Evolutionary conservation across 202 grass and related monocot species (phyloP).

Genomic region (Carex arenaria): DNA sequence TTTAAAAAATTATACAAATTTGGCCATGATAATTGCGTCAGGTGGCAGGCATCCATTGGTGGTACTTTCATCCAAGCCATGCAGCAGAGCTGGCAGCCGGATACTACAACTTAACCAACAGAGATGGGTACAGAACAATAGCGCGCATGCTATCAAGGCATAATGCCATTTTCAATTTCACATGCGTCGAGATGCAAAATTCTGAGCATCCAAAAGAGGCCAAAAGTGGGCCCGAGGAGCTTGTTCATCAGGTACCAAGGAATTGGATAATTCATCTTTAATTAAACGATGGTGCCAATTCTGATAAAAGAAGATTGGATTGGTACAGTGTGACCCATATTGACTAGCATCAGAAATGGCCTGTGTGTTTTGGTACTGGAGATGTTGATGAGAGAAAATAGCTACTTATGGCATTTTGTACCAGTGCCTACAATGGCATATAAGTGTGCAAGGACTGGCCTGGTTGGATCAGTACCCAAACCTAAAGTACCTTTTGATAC

Average conservation of each 20-base stretch:
- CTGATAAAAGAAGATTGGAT: not conserved
- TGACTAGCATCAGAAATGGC: not conserved
- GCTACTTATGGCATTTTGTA: too few species aligned
- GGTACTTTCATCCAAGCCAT: slow-evolving; percentile 85
- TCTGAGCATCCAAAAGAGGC: slow-evolving; percentile 52
- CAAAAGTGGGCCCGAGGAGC: slow-evolving; percentile 70
- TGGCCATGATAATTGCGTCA: slow-evolving; percentile 22
- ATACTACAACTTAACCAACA: slow-evolving; percentile 74
- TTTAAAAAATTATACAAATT: not conserved
- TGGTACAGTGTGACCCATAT: not conserved
- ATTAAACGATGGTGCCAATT: not conserved
- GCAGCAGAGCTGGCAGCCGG: slow-evolving; percentile 85
- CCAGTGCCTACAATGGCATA: too few species aligned
- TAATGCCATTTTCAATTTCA: slow-evolving; percentile 76
- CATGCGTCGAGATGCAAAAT: slow-evolving; percentile 84
- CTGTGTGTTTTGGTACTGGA: not conserved
- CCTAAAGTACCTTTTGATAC: not conserved
- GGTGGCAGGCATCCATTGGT: slow-evolving; percentile 91
- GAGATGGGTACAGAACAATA: slow-evolving; percentile 84
- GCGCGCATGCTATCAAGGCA: slow-evolving; percentile 77
- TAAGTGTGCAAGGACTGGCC: too few species aligned
- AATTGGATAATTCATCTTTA: not conserved
- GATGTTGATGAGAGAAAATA: too few species aligned
- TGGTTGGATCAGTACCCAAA: not conserved
- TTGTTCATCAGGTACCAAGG: slow-evolving; percentile 72